Base-by-base conservation (phyloP, 2,329 filamentous ascomycete genomes). In the Triangularia verruculosa region DNA sequence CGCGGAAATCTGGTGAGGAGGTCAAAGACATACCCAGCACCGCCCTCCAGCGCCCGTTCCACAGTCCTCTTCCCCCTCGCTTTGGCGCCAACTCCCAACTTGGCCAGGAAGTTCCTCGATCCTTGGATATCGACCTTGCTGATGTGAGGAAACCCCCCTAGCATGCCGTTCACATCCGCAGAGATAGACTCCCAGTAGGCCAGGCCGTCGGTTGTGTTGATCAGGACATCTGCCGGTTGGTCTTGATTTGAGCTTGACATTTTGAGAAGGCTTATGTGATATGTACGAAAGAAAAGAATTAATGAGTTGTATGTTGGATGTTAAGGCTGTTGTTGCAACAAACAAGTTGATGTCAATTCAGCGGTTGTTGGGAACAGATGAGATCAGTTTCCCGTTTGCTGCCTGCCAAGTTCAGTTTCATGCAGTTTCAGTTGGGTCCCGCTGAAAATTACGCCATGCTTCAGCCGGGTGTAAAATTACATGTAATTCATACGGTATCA, bases 101-200 rank as follows among this genome's bases (percentile, higher is more conserved):
- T 92, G 39, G 85, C 83, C 54, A 93, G 77, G 74, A 93, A 92
- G 71, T 82, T 87, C 68, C 84, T 82, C 2, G 88, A 91, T 34
- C 87, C 87, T 70, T 88, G 86, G 7, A 93, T 80, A 74, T 93
- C 91, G 64, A 90, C 83, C 66, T 86, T 84, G 32, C 87, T 89
- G 71, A 91, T 83, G 74, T 87, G 82, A 15, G 78, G 75, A 59
- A 78, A 78, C 76, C 93, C 91, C 66, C 92, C 93, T 1, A 96
- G 87, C 88, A 94, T 93, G 72, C 92, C 91, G 70, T 89, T 84
- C 52, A 78, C 75, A 59, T 81, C 77, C 34, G 79, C 77, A 2
- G 74, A 73, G 59, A 80, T 70, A 22, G 72, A 69, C 61, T 81
- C 71, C 82, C 82, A 85, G 72, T 84, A 85, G n/a, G 51, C 57